Evolutionary conservation across 2,329 filamentous ascomycete species (phyloP), one percentile per base, ranked within the genome.

Genomic region (Leptosphaerulina australis): DNA sequence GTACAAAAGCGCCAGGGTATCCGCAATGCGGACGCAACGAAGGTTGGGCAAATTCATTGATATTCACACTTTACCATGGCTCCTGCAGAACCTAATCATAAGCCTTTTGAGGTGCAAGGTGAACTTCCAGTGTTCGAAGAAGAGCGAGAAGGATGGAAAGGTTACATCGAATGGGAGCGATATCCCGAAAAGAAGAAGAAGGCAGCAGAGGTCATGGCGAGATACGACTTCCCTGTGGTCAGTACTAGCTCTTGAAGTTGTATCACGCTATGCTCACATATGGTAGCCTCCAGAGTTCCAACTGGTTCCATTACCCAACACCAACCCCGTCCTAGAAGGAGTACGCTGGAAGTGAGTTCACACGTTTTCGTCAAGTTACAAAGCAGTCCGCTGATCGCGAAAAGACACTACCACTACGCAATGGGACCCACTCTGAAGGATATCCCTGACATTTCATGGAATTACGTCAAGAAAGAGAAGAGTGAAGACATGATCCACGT

Each of bases 161-260:
- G 78, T 6, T 88, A 87, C 53, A 77, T 90, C n/a, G 64, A 68
- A 31, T 68, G 64, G 65, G 64, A 68, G 43, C 58, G 56, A 10
- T 86, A 88, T 44, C 86, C 86, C 0, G 83, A 87, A 37, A 88
- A 88, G 69, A 87, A 86, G 61, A 77, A 76, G 20, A 73, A 79
- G 35, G 86, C 83, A 0, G 77, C 80, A 36, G 76, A 82, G 46
- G 80, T 87, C 37, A 63, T 87, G 11, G 71, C 72, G 18, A 73
- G 72, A 40, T 80, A 83, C 44, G 70, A 79, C 50, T 80, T 86
- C 66, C 76, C 78, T 28, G 60, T 68, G 10, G 66, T 68, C 45
- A 52, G 63, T 60, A 36, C 6, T 7, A 5, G 17, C 14, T 11
- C 7, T 17, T 22, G 6, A 3, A 21, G 7, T 11, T 10, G n/a